Evolutionary conservation across 1,284 basidiomycete species (phyloP), one percentile per base, ranked within the genome.

Genomic region (Trichosporon coremiiforme): DNA sequence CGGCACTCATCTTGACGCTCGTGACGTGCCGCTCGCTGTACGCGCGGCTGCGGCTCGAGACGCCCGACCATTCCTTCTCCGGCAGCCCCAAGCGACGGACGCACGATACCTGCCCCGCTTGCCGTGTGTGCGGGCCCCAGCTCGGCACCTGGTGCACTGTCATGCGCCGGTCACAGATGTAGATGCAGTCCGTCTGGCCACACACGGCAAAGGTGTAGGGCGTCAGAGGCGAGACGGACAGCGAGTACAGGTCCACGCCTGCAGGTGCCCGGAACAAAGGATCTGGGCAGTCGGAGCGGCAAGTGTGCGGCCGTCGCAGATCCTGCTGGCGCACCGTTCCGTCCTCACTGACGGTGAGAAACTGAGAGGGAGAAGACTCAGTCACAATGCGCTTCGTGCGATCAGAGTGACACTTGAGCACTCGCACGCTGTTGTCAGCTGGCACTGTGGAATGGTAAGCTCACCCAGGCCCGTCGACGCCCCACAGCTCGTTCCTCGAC

Each of bases 101-200:
- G 78, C 94, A 96, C 50, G 90, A 90, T 87, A 80, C 76, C 86
- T 85, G 77, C 17, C 75, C 75, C 0, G 78, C 78, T 6, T 74
- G 66, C 13, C 70, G 73, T 45, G 74, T 74, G 35, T 87, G 83
- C 71, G 88, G 83, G 3, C 92, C 93, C 91, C 93, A 94, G 75
- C 93, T 89, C 69, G 86, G 83, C 33, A 91, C 82, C 66, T 88
- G 86, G 7, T 89, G 87, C 8, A 89, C 88, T 17, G 88, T 83
- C 81, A 94, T 91, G 68, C 95, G 87, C 66, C 95, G 87, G 81
- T 98, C 95, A 77, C 93, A 95, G 1, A 98, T 87, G 81, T 91
- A 94, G 0, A 91, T 94, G 89, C 94, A 68, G 29, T 80, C 78
- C 6, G 79, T 79, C 50, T 78, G 79, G 4, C 86, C 86, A 0